Conservation (phyloP, 495 filamentous ascomycete genomes). For the Neurospora terricola region DNA sequence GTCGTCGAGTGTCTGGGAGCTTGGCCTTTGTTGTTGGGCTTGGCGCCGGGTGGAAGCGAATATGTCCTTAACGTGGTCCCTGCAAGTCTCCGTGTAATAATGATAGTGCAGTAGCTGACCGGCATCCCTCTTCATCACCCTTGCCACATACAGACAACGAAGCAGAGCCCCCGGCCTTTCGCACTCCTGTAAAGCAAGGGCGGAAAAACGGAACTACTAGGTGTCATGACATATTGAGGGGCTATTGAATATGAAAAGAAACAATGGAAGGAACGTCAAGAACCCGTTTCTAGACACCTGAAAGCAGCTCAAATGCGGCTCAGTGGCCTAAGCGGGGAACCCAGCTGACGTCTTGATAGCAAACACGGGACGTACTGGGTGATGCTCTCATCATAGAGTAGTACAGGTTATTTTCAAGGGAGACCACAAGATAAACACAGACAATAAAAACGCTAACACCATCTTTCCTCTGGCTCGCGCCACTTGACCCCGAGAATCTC, state of each 20-base stretch:
- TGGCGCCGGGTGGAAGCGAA: neutral
- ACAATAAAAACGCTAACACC: constrained; percentile 36
- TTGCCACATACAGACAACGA: neutral
- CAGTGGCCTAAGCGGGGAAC: neutral
- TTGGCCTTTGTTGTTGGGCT: neutral
- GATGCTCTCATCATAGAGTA: neutral
- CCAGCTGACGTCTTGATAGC: neutral
- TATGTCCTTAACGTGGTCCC: neutral
- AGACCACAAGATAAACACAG: neutral
- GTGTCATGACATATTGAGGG: neutral
- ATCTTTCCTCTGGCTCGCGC: constrained; percentile 70
- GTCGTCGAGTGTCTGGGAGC: neutral
- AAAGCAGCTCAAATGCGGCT: neutral
- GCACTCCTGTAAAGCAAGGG: neutral
- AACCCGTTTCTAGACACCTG: neutral
- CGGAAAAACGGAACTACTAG: neutral
- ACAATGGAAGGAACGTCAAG: neutral
- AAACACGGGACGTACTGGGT: neutral
- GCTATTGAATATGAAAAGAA: neutral
- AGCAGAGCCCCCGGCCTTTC: neutral
- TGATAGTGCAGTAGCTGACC: neutral
- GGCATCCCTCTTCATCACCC: neutral
- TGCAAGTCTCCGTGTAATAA: neutral
- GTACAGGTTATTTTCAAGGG: neutral
- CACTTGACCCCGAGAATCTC: constrained; percentile 78